These are phyloP conservation scores for Aspergillus alliaceus DNA, from an alignment of 2,329 filamentous ascomycete species.

Conservation along the genomic window DNA sequence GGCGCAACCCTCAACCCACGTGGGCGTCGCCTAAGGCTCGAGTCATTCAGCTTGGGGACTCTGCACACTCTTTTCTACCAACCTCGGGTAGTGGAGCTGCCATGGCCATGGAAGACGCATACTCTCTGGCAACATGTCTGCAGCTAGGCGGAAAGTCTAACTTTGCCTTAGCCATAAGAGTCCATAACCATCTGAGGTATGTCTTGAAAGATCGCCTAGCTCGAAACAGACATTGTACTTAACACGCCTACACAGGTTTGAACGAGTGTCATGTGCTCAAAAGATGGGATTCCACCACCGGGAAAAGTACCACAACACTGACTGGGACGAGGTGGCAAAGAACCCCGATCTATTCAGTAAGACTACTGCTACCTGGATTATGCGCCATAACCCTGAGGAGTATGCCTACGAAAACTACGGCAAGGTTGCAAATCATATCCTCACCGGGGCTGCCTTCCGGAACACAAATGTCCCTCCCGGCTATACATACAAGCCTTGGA, in stretches of 20 bases:
- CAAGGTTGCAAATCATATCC: constrained; percentile 3
- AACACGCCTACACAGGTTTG: constrained; percentile 1
- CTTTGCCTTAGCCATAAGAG: constrained; percentile 22
- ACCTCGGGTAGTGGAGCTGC: not conserved
- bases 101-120: constrained; percentile 10
- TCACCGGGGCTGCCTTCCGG: constrained; percentile 41
- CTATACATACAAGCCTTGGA: constrained; percentile 44
- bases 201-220: rapidly evolving
- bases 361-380: constrained; percentile 7
- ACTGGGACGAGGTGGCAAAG: constrained; percentile 11
- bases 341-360: constrained; percentile 3
- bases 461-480: constrained; percentile 48
- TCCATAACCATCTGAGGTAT: constrained; percentile 34
- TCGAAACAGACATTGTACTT: not conserved
- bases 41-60: constrained; percentile 3
- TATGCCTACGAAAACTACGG: constrained; percentile 16
- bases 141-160: constrained; percentile 41
- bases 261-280: constrained; percentile 50
- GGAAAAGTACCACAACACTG: constrained; percentile 20
- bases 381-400: constrained; percentile 11
- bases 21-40: not conserved
- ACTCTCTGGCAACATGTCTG: constrained; percentile 21
- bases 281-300: constrained; percentile 48
- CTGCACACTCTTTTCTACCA: constrained; percentile 4
- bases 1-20: not conserved